A percentile compares a stretch with the other conserved stretches of the same genome.
Conservation (phyloP, 768 basidiomycete species). For the Mycena metata region DNA sequence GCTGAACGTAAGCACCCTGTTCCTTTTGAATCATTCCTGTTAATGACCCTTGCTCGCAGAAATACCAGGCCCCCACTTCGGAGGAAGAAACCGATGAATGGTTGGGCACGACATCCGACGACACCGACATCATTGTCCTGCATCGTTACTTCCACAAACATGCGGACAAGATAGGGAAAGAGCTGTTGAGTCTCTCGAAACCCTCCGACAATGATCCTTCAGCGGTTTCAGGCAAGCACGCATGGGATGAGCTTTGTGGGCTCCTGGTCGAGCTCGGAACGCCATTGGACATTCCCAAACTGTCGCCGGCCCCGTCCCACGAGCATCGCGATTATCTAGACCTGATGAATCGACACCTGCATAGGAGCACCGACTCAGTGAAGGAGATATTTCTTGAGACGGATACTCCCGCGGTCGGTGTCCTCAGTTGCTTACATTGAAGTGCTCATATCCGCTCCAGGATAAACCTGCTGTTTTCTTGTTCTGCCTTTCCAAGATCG, state of each 20-base stretch:
- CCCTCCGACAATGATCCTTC: conserved; percentile 70
- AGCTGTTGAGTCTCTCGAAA: conserved; percentile 80
- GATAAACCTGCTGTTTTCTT: conserved; percentile 71
- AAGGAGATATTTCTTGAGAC: conserved; percentile 76
- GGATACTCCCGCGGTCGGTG: conserved; percentile 58
- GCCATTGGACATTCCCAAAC: conserved; percentile 73
- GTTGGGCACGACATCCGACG: conserved; percentile 83
- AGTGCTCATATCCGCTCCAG: conserved; percentile 40
- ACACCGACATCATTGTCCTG: conserved; percentile 85
- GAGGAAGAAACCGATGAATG: conserved; percentile 80
- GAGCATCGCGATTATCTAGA: conserved; percentile 77
- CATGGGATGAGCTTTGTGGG: conserved; percentile 86
- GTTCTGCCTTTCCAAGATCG: conserved; percentile 75
- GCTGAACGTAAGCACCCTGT: conserved; percentile 66
- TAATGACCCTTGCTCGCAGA: conserved; percentile 42
- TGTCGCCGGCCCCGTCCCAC: conserved; percentile 60
- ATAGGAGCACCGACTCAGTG: conserved; percentile 72
- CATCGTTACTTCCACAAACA: conserved; percentile 90
- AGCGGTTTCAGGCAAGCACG: conserved; percentile 77
- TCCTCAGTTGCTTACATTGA: not conserved
- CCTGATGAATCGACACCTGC: conserved; percentile 73
- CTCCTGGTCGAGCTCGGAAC: conserved; percentile 84
- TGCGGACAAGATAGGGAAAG: conserved; percentile 90
- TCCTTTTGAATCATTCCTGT: not conserved
- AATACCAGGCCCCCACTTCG: conserved; percentile 50